Evolutionary conservation across 2,329 filamentous ascomycete species (phyloP).

Genomic region (Colletotrichum lini): DNA sequence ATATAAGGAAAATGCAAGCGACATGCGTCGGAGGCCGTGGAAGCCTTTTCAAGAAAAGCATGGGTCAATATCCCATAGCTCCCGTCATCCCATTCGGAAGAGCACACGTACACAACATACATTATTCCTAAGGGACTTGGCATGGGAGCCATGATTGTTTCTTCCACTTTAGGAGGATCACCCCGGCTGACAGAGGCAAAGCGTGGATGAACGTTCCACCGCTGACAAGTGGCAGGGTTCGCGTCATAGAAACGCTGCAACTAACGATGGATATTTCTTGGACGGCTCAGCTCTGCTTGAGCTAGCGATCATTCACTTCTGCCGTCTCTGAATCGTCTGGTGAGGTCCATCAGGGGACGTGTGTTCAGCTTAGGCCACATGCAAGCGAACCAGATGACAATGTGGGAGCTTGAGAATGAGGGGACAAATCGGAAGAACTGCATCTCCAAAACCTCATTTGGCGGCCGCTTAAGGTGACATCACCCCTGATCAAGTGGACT

Average conservation of each 20-base stretch:
- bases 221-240: background rate
- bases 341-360: too few species aligned
- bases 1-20: background rate
- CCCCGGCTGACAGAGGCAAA: background rate
- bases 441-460: background rate
- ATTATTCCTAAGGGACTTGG: background rate
- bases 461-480: background rate
- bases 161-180: background rate
- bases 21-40: background rate
- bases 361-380: background rate
- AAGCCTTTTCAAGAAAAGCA: slow-evolving; percentile 24
- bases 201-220: background rate
- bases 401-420: background rate
- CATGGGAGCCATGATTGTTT: too few species aligned
- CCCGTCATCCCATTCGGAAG: background rate
- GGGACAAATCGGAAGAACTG: background rate
- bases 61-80: background rate
- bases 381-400: too few species aligned
- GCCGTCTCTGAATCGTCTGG: background rate
- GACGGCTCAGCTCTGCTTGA: background rate
- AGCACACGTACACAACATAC: too few species aligned
- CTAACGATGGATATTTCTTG: background rate
- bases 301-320: background rate
- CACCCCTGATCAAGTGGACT: background rate
- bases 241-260: background rate